phyloP scores from a whole-genome alignment of 768 basidiomycete species.

The Dioszegia crocea region DNA sequence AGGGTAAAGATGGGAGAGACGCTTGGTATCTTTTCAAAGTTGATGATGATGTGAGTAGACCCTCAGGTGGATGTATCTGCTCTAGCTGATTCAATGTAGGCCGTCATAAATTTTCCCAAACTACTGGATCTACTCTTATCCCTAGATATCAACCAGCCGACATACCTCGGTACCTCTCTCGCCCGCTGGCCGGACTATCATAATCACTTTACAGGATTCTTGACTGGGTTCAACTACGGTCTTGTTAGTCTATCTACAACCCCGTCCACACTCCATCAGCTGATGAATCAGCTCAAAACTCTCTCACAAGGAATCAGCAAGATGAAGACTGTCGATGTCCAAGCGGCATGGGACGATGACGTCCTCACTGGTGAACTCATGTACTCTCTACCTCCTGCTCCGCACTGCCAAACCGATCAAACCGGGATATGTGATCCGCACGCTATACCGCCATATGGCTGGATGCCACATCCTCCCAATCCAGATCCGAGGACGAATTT shows the following conservation, averaged over 20 bases:
- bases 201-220: slow-evolving; percentile 27
- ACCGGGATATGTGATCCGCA: slow-evolving; percentile 17
- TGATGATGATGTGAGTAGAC: slow-evolving; percentile 31
- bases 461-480: slow-evolving; percentile 12
- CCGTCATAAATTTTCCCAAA: slow-evolving; percentile 20
- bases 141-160: slow-evolving; percentile 14
- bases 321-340: slow-evolving; percentile 19
- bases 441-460: slow-evolving; percentile 19
- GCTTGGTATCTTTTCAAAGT: slow-evolving; percentile 30
- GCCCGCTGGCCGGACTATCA: slow-evolving; percentile 27
- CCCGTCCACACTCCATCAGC: neutral
- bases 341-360: slow-evolving; percentile 25
- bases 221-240: slow-evolving; percentile 25
- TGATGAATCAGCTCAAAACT: slow-evolving; percentile 20
- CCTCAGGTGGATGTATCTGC: neutral
- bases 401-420: neutral
- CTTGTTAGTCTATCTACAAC: slow-evolving; percentile 10
- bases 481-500: slow-evolving; percentile 19
- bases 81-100: slow-evolving; percentile 11
- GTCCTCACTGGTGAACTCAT: slow-evolving; percentile 32
- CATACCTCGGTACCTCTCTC: slow-evolving; percentile 27
- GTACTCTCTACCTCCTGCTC: slow-evolving; percentile 4
- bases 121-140: slow-evolving; percentile 24
- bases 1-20: slow-evolving; percentile 17
- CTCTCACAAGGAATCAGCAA: slow-evolving; percentile 19